Evolutionary conservation across 768 basidiomycete species (phyloP).

Genomic region (Artomyces pyxidatus): DNA sequence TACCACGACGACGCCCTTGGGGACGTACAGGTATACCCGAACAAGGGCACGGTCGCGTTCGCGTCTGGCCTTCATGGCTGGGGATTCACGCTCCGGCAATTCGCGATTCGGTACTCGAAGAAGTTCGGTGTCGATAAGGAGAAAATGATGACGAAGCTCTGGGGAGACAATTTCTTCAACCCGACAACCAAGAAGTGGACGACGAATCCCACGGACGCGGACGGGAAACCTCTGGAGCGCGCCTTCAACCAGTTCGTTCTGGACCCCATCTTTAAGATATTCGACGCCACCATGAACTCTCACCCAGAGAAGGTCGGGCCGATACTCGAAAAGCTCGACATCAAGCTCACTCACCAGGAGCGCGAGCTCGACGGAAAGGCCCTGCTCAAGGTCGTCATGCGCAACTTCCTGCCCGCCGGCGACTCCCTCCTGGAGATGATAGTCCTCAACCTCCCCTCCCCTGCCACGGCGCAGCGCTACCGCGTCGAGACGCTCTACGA

Average conservation of each 20-base stretch:
- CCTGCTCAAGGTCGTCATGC: conserved; percentile 96
- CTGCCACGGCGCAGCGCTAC: conserved; percentile 93
- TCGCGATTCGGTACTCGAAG: conserved; percentile 90
- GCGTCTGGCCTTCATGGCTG: conserved; percentile 99
- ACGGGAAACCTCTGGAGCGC: conserved; percentile 91
- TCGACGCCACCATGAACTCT: conserved; percentile 98
- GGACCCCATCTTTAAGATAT: conserved; percentile 98
- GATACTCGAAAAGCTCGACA: conserved; percentile 94
- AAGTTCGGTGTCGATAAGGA: conserved; percentile 98
- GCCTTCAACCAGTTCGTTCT: conserved; percentile 98
- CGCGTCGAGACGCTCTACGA: conserved; percentile 99
- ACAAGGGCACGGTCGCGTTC: conserved; percentile 96
- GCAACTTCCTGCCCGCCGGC: conserved; percentile 98
- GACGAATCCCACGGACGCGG: conserved; percentile 60
- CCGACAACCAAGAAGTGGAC: conserved; percentile 95
- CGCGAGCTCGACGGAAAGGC: conserved; percentile 91
- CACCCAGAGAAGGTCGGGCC: conserved; percentile 80
- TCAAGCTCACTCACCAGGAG: conserved; percentile 83
- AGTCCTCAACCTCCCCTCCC: conserved; percentile 98
- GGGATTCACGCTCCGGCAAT: conserved; percentile 98
- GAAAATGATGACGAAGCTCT: conserved; percentile 96
- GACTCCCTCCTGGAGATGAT: conserved; percentile 99
- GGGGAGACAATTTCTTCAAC: conserved; percentile 99
- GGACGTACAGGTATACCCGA: conserved; percentile 98
- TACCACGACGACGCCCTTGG: conserved; percentile 92